A percentile compares a stretch with the other conserved stretches of the same genome.
phyloP scores from a whole-genome alignment of 352 stramenopile species.

The Blastocystis sp. region DNA sequence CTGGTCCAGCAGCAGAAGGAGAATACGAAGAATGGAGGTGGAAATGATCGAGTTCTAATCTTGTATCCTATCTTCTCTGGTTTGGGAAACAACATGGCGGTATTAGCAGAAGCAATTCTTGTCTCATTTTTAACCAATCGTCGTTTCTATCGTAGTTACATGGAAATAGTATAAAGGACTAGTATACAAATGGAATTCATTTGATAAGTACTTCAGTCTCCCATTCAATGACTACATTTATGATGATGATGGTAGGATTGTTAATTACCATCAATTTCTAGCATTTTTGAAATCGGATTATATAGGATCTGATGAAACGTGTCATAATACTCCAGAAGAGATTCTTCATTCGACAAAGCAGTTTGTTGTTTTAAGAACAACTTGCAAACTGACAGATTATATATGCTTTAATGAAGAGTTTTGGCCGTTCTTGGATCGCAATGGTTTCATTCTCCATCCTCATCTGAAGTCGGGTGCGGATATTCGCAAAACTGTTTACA shows the following conservation, averaged over 20 bases:
- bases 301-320: neutral
- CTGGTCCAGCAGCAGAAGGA: neutral
- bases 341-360: neutral
- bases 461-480: neutral
- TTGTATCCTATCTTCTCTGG: conserved; percentile 15
- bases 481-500: conserved; percentile 28
- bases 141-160: conserved; percentile 4
- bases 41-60: neutral
- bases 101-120: conserved; percentile 12
- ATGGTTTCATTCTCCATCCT: conserved; percentile 21
- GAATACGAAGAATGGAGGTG: neutral
- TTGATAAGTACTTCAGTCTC: conserved; percentile 4
- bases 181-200: conserved; percentile 30
- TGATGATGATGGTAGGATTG: neutral
- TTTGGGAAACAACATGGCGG: conserved; percentile 26
- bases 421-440: neutral
- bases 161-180: neutral
- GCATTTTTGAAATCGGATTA: neutral
- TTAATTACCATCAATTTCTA: neutral
- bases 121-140: conserved; percentile 31
- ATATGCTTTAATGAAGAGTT: neutral
- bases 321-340: neutral
- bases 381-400: conserved; percentile 16
- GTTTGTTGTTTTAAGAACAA: neutral
- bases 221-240: neutral